Base-by-base conservation (phyloP, 2,329 filamentous ascomycete species). In the Lasiodiplodia sp. region DNA sequence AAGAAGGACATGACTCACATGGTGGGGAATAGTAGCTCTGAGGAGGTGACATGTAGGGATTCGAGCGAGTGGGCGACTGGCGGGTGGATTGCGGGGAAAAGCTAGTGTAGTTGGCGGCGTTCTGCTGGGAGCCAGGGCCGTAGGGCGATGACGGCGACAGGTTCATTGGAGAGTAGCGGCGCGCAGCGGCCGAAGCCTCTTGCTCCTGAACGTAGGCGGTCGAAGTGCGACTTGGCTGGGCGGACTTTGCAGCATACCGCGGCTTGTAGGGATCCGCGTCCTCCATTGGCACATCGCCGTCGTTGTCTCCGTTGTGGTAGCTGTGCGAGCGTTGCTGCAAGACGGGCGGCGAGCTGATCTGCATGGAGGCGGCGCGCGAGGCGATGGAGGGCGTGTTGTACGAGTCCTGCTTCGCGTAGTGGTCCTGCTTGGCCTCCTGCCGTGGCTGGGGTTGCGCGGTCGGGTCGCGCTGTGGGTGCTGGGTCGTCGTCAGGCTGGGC, bases 101-200 rank as follows among this genome's bases (percentile, higher is more conserved):
- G 76, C 77, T 80, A 64, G 76, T 77, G 71, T 81, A 81, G 25
- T 60, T 58, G 70, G 70, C 74, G 69, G 84, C 77, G 72, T 75
- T 75, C 71, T 83, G 84, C 76, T 83, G 88, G 71, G 84, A 88
- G 78, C 84, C 92, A 58, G 82, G 86, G 77, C 88, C 87, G 82
- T 96, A 96, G 40, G 93, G 90, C 68, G 92, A 91, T 40, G 91
- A 89, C 51, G 94, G 92, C 70, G 94, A 93, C 70, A 96, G 84
- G 79, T 97, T 95, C 94, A 97, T 97, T 71, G 95, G 96, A 57
- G 95, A 98, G 82, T 98, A 98, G 77, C 94, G 89, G 79, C 96
- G 92, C 69, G 94, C 92, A 68, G 93, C 93, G 63, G 92, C 86
- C 53, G 93, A 96, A 21, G 58, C 60, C 69, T 92, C 89, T 76